Conservation (phyloP, 768 basidiomycete species). For the Pleurotus salmoneostramineus region DNA sequence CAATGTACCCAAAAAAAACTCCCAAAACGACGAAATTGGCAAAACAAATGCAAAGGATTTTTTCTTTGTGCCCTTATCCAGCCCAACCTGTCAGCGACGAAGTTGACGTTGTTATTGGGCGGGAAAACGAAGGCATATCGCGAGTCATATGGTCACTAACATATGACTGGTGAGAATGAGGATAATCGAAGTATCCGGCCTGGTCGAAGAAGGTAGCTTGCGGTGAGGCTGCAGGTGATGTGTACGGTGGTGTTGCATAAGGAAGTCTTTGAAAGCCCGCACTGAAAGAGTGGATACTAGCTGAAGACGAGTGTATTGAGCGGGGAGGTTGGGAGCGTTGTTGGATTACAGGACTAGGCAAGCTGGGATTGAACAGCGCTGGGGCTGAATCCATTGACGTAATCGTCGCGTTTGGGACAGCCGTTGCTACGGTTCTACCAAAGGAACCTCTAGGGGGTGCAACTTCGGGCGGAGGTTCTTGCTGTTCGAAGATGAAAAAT, state of each 20-base stretch:
- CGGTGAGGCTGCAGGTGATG: neutral
- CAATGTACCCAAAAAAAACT: no score
- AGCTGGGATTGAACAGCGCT: neutral
- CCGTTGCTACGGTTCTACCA: no score
- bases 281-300: no score
- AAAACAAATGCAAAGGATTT: conserved; percentile 9
- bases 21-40: neutral
- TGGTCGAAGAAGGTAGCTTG: neutral
- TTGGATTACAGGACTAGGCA: no score
- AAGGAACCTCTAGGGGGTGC: no score
- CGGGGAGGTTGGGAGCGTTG: no score
- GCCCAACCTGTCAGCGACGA: conserved; percentile 50
- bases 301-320: no score
- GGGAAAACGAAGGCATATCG: neutral
- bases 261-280: neutral
- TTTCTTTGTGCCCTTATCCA: conserved; percentile 22
- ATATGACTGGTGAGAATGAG: neutral
- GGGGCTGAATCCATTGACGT: no score
- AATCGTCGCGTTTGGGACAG: no score
- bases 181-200: conserved; percentile 2
- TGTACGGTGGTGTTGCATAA: neutral
- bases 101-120: neutral
- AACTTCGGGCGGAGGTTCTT: neutral
- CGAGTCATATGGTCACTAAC: neutral
- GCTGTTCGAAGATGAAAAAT: conserved; percentile 3